Conservation (phyloP, 1,284 basidiomycete species). For the Agroathelia rolfsii region DNA sequence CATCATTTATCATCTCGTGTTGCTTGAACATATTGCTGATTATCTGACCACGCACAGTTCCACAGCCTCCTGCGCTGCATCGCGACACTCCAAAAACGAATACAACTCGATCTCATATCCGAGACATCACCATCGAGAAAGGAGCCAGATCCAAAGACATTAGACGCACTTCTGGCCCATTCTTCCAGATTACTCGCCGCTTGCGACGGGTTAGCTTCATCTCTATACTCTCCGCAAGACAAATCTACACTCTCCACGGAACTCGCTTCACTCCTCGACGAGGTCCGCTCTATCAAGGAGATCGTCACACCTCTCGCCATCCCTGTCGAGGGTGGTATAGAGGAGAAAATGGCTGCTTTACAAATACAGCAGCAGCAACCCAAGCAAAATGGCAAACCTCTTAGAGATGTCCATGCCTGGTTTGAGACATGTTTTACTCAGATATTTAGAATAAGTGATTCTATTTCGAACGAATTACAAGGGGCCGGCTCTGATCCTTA, state of each 20-base stretch:
- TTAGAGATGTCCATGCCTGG: constrained; percentile 32
- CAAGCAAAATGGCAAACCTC: constrained; percentile 19
- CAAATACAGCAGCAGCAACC: constrained; percentile 18
- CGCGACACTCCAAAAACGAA: constrained; percentile 51
- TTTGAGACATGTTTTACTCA: constrained; percentile 55
- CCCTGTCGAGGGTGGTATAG: constrained; percentile 17
- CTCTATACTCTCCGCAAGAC: constrained; percentile 55
- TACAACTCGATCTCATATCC: constrained; percentile 40
- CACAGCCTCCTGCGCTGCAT: constrained; percentile 49
- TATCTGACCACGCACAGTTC: constrained; percentile 28
- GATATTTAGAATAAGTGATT: too few relatives aligned
- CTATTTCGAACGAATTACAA: too few relatives aligned
- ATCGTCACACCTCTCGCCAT: constrained; percentile 19
- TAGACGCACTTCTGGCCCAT: constrained; percentile 40
- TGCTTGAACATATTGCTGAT: too few relatives aligned
- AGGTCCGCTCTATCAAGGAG: constrained; percentile 27
- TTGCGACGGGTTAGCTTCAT: constrained; percentile 54
- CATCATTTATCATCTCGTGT: constrained; percentile 2
- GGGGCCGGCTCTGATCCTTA: too few relatives aligned
- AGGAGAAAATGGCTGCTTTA: constrained; percentile 25
- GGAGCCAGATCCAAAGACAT: constrained; percentile 17
- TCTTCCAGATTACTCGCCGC: constrained; percentile 43
- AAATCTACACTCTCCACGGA: constrained; percentile 27
- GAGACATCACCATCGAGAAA: constrained; percentile 17
- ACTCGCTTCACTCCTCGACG: constrained; percentile 25